These are phyloP conservation scores for Yarrowia sp. DNA, from an alignment of 805 yeast genomes.

Conservation along the genomic window DNA sequence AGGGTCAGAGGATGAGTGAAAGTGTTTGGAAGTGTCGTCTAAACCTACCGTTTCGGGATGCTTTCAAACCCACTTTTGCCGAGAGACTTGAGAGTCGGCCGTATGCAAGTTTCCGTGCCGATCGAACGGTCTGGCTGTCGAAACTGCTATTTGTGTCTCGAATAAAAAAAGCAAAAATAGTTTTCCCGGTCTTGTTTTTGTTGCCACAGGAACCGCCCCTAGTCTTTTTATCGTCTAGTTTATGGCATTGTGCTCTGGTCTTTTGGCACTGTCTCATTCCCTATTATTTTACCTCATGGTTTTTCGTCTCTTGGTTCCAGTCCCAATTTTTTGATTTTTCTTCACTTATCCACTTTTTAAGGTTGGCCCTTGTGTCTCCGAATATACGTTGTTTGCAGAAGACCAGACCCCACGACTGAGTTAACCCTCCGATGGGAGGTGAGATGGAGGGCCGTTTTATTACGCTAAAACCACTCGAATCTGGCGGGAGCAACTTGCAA, in stretches of 20 bases:
- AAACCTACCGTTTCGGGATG: neutral
- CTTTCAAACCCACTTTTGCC: neutral
- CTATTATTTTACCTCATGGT: neutral
- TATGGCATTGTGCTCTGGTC: too few relatives aligned
- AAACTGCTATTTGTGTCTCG: too few relatives aligned
- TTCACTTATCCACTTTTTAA: neutral
- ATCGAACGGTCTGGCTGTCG: too few relatives aligned
- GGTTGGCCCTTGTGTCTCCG: constrained; percentile 3
- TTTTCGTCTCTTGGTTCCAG: neutral
- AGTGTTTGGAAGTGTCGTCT: neutral
- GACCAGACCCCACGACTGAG: neutral
- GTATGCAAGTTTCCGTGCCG: neutral
- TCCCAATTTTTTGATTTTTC: neutral
- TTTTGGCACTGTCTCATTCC: neutral
- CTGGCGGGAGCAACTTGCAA: neutral
- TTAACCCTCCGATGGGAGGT: neutral
- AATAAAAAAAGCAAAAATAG: too few relatives aligned
- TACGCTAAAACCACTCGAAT: neutral
- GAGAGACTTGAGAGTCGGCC: neutral
- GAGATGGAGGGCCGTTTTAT: too few relatives aligned
- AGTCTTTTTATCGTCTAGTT: too few relatives aligned
- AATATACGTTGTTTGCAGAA: constrained; percentile 11
- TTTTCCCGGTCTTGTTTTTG: too few relatives aligned
- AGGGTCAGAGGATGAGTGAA: neutral
- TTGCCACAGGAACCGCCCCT: too few relatives aligned